A percentile compares a stretch with the other conserved stretches of the same genome.
Conservation (phyloP, 2,329 filamentous ascomycete genomes). For the Aspergillus pseudotamarii region DNA sequence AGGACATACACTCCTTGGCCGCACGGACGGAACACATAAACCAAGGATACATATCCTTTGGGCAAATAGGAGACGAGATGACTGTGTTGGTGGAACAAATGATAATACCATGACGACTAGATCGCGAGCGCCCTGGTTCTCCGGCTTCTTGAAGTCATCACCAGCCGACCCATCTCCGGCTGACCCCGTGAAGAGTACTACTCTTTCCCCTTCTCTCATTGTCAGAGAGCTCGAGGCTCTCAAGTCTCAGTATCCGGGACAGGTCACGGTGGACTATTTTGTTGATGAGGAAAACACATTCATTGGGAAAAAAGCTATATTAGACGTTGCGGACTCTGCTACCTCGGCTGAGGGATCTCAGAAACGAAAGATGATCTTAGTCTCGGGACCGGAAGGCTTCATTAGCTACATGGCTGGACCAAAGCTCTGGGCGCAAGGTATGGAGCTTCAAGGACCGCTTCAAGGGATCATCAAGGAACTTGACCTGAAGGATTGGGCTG, state of each 20-base stretch:
- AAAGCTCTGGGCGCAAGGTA: slow-evolving; percentile 73
- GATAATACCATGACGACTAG: slow-evolving; percentile 40
- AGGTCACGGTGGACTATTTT: slow-evolving; percentile 71
- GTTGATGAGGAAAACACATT: slow-evolving; percentile 77
- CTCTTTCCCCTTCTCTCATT: slow-evolving; percentile 42
- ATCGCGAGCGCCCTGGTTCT: slow-evolving; percentile 33
- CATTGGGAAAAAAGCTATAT: slow-evolving; percentile 60
- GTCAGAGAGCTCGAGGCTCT: slow-evolving; percentile 66
- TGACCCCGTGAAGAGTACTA: not conserved
- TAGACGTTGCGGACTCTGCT: slow-evolving; percentile 31
- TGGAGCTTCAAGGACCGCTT: slow-evolving; percentile 74
- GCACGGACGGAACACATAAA: slow-evolving; percentile 32
- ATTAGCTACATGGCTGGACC: slow-evolving; percentile 76
- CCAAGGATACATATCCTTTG: slow-evolving; percentile 73
- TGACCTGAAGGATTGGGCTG: slow-evolving; percentile 58
- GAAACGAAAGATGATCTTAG: slow-evolving; percentile 63
- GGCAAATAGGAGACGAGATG: slow-evolving; percentile 71
- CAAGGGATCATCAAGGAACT: slow-evolving; percentile 68
- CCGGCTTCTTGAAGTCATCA: slow-evolving; percentile 28
- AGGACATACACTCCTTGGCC: slow-evolving; percentile 59
- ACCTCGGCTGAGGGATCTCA: slow-evolving; percentile 27
- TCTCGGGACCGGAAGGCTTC: slow-evolving; percentile 92
- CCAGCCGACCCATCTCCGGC: not conserved
- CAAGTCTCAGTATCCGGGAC: slow-evolving; percentile 58
- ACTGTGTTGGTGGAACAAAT: slow-evolving; percentile 65